Evolutionary conservation across 2,329 filamentous ascomycete species (phyloP).

Genomic region (Penicillium corylophilum): DNA sequence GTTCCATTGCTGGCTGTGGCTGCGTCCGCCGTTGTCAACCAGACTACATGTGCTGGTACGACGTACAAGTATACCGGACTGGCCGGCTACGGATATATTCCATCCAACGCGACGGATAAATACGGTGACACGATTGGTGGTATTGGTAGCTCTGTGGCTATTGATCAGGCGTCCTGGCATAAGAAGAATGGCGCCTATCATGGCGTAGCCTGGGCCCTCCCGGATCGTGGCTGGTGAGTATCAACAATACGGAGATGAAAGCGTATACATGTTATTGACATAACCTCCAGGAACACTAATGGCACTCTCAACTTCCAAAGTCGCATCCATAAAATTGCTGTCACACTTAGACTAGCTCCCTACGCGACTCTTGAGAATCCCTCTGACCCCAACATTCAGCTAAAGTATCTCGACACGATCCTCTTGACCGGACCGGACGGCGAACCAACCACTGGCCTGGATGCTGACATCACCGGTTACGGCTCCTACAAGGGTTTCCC

Average conservation of each 20-base stretch:
- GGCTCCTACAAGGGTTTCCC: conserved; percentile 60
- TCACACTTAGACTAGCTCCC: conserved; percentile 57
- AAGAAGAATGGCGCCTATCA: conserved; percentile 55
- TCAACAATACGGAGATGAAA: not conserved
- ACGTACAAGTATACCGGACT: conserved; percentile 66
- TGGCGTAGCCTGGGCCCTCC: conserved; percentile 62
- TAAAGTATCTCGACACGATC: conserved; percentile 65
- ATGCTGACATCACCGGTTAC: conserved; percentile 57
- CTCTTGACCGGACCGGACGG: conserved; percentile 64
- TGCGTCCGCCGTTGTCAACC: conserved; percentile 39
- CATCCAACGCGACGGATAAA: conserved; percentile 61
- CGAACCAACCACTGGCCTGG: conserved; percentile 62
- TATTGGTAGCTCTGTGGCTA: conserved; percentile 64
- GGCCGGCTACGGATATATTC: conserved; percentile 64
- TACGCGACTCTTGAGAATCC: conserved; percentile 55
- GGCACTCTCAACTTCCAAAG: conserved; percentile 68
- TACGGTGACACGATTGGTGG: conserved; percentile 69
- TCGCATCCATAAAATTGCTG: conserved; percentile 65
- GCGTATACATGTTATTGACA: conserved; percentile 2
- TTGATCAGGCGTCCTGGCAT: conserved; percentile 61
- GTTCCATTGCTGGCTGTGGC: conserved; percentile 16
- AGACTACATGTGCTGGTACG: conserved; percentile 59
- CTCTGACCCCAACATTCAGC: conserved; percentile 59
- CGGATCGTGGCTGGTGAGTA: conserved; percentile 66
- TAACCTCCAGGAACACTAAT: conserved; percentile 59